A percentile compares a stretch with the other conserved stretches of the same genome.
These are phyloP conservation scores for Amanita muscaria DNA, from an alignment of 768 basidiomycete species.

Conservation along the genomic window DNA sequence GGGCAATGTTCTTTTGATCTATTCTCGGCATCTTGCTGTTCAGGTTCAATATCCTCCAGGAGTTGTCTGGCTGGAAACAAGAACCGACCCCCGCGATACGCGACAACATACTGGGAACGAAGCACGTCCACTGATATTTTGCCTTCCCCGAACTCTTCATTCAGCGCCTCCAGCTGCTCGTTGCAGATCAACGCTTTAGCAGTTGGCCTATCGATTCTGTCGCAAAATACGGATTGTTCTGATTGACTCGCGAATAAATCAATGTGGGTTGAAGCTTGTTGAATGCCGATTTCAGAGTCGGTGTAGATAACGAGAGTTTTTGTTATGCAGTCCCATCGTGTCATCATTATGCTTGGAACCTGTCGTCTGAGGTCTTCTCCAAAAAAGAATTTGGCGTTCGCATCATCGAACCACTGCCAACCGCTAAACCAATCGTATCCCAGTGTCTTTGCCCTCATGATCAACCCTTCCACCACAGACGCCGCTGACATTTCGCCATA, in stretches of 20 bases:
- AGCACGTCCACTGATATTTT: background rate
- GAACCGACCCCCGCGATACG: background rate
- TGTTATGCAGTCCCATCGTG: background rate
- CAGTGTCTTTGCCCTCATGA: background rate
- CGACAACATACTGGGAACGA: background rate
- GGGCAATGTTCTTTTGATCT: slow-evolving; percentile 30
- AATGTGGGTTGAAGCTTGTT: background rate
- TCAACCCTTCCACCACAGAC: too few species aligned
- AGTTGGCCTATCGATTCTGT: background rate
- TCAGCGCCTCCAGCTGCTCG: background rate
- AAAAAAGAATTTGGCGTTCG: background rate
- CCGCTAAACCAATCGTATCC: background rate
- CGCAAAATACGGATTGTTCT: background rate
- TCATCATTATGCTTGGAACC: background rate
- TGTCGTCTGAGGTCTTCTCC: background rate
- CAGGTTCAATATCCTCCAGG: background rate
- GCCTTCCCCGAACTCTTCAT: background rate
- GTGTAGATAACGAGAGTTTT: background rate
- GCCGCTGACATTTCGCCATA: background rate
- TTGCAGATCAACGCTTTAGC: background rate
- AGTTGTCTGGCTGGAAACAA: background rate
- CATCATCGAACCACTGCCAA: background rate
- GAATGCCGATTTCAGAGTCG: background rate
- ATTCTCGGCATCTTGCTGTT: too few species aligned
- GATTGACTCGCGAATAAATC: background rate